Percentiles rank a stretch among this genome's conserved stretches.
Conservation (phyloP, 148 eudicot species). For the Cornus florida region DNA sequence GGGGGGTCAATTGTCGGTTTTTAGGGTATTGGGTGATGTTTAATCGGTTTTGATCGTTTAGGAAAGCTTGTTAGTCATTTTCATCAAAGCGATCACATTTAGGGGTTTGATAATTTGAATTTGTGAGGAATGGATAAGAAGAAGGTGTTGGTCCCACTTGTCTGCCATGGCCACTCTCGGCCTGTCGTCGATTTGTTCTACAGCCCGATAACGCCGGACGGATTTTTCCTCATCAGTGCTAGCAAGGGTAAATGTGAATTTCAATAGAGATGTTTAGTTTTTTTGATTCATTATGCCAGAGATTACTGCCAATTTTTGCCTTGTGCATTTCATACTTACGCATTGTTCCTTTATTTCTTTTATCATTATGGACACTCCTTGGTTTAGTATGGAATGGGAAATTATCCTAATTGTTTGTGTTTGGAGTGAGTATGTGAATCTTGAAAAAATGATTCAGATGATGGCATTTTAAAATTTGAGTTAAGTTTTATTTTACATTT, state of each 20-base stretch:
- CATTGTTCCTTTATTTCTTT: too few species aligned
- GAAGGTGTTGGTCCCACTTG: constrained; percentile 66
- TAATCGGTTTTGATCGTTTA: not conserved
- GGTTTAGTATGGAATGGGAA: not conserved
- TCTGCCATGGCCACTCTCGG: constrained; percentile 90
- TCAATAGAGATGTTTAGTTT: not conserved
- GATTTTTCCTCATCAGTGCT: constrained; percentile 81
- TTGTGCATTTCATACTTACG: too few species aligned
- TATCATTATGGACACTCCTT: too few species aligned
- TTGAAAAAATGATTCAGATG: not conserved
- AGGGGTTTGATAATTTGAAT: constrained; percentile 11
- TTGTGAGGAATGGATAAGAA: constrained; percentile 59
- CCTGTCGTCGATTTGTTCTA: constrained; percentile 89
- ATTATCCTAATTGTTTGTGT: too few species aligned
- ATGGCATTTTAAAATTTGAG: not conserved
- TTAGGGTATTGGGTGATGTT: not conserved
- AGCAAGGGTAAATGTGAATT: constrained; percentile 60
- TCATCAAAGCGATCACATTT: not conserved
- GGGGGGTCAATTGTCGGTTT: not conserved
- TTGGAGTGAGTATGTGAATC: not conserved
- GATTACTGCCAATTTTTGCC: not conserved
- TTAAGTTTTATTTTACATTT: not conserved
- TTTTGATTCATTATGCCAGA: not conserved
- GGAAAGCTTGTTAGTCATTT: not conserved
- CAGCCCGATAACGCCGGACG: constrained; percentile 83